phyloP scores from a whole-genome alignment of 768 basidiomycete genomes.

The Dictyophora rubrovolvata region DNA sequence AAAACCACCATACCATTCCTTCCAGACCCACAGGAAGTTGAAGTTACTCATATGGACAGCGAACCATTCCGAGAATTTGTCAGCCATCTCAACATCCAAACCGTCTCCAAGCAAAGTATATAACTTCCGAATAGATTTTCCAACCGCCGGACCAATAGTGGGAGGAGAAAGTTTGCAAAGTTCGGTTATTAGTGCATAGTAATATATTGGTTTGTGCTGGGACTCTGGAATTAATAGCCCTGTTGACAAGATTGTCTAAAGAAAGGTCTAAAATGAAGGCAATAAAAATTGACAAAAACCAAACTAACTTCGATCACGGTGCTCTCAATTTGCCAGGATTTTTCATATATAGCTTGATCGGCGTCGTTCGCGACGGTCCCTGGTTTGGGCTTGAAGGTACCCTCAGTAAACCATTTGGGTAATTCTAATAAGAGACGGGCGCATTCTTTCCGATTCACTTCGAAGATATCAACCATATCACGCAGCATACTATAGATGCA shows the following conservation, averaged over 20 bases:
- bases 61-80: constrained; percentile 91
- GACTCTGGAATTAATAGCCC: constrained; percentile 73
- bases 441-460: constrained; percentile 92
- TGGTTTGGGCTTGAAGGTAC: constrained; percentile 77
- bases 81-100: constrained; percentile 73
- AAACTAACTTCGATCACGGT: constrained; percentile 68
- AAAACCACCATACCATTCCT: constrained; percentile 69
- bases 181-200: constrained; percentile 82
- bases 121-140: constrained; percentile 85
- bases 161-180: constrained; percentile 88
- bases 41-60: constrained; percentile 96
- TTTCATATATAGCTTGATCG: constrained; percentile 41
- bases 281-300: neutral
- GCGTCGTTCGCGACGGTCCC: constrained; percentile 39
- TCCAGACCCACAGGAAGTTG: constrained; percentile 98
- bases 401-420: constrained; percentile 70
- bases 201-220: constrained; percentile 71
- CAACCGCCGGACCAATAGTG: constrained; percentile 92
- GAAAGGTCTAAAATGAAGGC: neutral
- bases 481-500: constrained; percentile 61
- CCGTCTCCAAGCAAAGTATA: constrained; percentile 75
- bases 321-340: constrained; percentile 84
- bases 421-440: constrained; percentile 79
- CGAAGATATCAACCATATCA: constrained; percentile 82
- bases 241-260: constrained; percentile 60